These are phyloP conservation scores for Sergeia podlipaevii DNA, from an alignment of 208 protist genomes.

Conservation along the genomic window DNA sequence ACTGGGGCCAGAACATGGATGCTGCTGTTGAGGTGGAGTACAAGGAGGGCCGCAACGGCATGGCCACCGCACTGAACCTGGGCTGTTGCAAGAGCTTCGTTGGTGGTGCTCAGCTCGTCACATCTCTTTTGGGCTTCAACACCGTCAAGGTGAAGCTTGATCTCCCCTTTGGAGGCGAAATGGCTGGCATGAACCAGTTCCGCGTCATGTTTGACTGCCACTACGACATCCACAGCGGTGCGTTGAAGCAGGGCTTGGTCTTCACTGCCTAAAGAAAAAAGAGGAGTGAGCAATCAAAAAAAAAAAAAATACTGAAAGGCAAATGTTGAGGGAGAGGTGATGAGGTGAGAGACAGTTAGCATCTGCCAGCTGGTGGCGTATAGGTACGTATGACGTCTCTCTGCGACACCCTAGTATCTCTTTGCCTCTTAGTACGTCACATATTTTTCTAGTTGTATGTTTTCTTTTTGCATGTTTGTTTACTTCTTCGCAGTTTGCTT, in stretches of 20 bases:
- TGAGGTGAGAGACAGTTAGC: no score
- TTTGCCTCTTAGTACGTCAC: no score
- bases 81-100: constrained; percentile 66
- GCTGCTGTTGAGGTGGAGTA: constrained; percentile 76
- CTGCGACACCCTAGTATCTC: no score
- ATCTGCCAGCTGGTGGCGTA: no score
- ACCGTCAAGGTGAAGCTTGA: constrained; percentile 61
- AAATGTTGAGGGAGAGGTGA: no score
- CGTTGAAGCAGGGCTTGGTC: constrained; percentile 72
- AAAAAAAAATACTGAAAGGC: no score
- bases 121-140: constrained; percentile 54
- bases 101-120: constrained; percentile 53
- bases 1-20: constrained; percentile 72
- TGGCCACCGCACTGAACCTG: constrained; percentile 63
- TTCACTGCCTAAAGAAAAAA: constrained; percentile 61
- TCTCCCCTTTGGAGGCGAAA: constrained; percentile 80
- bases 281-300: no score
- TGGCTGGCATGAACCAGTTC: constrained; percentile 67
- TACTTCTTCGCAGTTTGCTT: no score
- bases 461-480: no score
- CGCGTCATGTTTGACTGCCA: constrained; percentile 56
- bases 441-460: no score
- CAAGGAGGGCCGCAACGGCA: constrained; percentile 53
- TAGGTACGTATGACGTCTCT: no score
- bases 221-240: constrained; percentile 77